Conservation (phyloP, 2,329 filamentous ascomycete genomes). For the Exophiala sp. region DNA sequence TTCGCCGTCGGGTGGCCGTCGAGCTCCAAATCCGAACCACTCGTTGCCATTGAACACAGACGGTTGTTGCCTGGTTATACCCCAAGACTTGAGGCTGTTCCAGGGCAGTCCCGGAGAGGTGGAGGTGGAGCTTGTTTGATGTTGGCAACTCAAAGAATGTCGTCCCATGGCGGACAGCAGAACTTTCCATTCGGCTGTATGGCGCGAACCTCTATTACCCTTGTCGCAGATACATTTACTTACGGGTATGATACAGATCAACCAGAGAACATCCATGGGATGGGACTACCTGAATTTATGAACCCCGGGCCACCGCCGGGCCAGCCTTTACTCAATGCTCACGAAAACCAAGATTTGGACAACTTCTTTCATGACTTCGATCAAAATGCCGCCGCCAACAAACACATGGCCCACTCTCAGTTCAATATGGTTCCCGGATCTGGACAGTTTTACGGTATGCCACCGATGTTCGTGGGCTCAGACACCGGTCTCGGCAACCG, state of each 20-base stretch:
- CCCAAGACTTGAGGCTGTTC: conserved; percentile 12
- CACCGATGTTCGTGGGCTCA: conserved; percentile 26
- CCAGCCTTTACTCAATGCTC: conserved; percentile 27
- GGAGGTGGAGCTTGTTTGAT: conserved; percentile 17
- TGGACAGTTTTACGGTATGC: conserved; percentile 24
- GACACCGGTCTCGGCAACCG: conserved; percentile 21
- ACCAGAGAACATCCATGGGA: conserved; percentile 26
- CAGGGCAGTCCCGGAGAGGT: conserved; percentile 16
- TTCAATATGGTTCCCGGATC: conserved; percentile 16
- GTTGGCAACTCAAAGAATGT: conserved; percentile 29
- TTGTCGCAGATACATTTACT: conserved; percentile 7
- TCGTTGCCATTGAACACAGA: not conserved
- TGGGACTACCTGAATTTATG: conserved; percentile 27
- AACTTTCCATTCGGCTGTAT: conserved; percentile 29
- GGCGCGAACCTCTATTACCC: conserved; percentile 3
- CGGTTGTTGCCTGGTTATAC: conserved; percentile 2
- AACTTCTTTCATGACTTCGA: conserved; percentile 28
- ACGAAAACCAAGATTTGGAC: conserved; percentile 26
- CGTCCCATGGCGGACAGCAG: conserved; percentile 29
- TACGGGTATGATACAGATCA: conserved; percentile 20
- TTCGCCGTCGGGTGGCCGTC: not conserved
- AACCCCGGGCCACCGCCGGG: conserved; percentile 24
- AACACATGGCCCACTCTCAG: conserved; percentile 14
- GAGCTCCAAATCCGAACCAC: not conserved
- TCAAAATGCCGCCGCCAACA: conserved; percentile 17